Conservation (phyloP, 2,329 filamentous ascomycete genomes). For the Trichoderma sp. region DNA sequence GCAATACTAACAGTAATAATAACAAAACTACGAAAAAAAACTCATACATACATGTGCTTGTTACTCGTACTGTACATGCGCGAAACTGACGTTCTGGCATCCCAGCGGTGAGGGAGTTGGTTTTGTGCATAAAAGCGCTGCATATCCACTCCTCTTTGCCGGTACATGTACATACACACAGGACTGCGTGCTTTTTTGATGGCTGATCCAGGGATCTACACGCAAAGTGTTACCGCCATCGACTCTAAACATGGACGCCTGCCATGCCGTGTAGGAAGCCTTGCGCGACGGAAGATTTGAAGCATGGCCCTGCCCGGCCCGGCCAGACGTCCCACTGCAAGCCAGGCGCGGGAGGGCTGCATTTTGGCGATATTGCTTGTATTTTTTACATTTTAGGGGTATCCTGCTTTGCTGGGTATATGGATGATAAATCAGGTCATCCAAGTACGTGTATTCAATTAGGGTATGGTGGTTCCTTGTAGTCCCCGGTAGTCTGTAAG, state of each 20-base stretch:
- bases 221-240: not conserved
- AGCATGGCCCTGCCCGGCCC: not conserved
- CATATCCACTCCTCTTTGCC: slow-evolving; percentile 9
- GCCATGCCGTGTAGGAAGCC: not conserved
- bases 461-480: not conserved
- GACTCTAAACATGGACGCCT: not conserved
- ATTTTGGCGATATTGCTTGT: not conserved
- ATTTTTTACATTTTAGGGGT: not conserved
- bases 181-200: not conserved
- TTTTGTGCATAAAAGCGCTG: slow-evolving; percentile 8
- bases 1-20: not conserved
- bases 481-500: not conserved
- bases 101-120: slow-evolving; percentile 15
- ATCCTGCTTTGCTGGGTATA: not conserved
- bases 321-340: not conserved
- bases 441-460: not conserved
- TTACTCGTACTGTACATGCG: not conserved
- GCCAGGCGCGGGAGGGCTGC: no score
- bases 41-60: not conserved
- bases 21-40: no score
- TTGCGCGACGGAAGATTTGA: not conserved
- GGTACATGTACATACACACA: not conserved
- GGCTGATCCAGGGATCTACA: not conserved
- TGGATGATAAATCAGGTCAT: not conserved
- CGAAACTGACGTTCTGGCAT: not conserved